Base-by-base conservation (phyloP, 768 basidiomycete genomes). In the Guyanaporus albipodus region DNA sequence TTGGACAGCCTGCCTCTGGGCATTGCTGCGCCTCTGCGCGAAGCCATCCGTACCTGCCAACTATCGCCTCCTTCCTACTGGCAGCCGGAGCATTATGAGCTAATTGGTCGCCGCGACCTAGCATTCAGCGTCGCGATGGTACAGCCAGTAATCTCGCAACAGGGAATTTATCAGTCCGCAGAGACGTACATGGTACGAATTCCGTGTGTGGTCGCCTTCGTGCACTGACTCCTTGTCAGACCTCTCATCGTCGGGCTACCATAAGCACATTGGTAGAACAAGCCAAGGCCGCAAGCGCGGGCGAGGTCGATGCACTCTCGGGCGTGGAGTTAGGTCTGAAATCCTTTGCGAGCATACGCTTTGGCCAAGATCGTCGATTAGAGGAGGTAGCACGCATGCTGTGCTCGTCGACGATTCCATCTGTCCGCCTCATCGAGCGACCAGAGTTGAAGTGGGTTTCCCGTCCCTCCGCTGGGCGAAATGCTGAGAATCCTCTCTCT, bases 381-480 rank as follows among this genome's bases (percentile, higher is more conserved):
- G 88, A 93, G 36, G 96, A 99, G 62, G 92, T 95, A 4, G 85
- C 86, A 11, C 78, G 91, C 1, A 88, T 98, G 79, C 67, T 99
- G 15, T 90, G 87, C 53, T 95, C 91, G 0, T 87, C 88, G 2
- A 70, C 70, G 2, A 66, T 87, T 15, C 76, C 86, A 0, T 76
- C 80, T 2, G 76, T 95, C 78, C 73, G 71, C 62, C 74, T 70
- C 46, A 72, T 72, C 32, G 85, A 92, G 42, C 76, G 85, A 29
- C 79, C 83, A 38, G 84, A 90, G 50, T 64, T 84, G 31, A 88
- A 74, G 85, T 84, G 53, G 55, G 81, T 73, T 54, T 17, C 15
- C 9, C 33, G 11, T 39, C 10, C 33, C 12, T 38, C 26, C 18
- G 15, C 33, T 0, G 19, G 44, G 45, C 35, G 10, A 4, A 15